Percentiles rank a stretch among this genome's conserved stretches.
phyloP scores from a whole-genome alignment of 2,329 filamentous ascomycete genomes.

The Grosmannia clavigera region DNA sequence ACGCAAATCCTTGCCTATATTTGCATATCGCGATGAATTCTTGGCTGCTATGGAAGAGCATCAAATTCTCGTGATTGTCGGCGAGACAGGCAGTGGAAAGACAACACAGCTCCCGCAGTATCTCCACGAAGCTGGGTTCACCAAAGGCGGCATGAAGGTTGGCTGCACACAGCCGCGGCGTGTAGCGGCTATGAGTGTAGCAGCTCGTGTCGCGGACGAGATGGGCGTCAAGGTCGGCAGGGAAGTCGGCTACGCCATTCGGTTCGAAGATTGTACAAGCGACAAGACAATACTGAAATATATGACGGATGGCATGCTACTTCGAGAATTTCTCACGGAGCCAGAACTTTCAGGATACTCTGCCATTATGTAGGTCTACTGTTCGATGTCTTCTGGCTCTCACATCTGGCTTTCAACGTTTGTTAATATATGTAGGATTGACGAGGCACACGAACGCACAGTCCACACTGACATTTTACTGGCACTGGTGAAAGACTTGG shows the following conservation, averaged over 20 bases:
- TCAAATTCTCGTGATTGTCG: conserved; percentile 83
- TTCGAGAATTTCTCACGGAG: conserved; percentile 82
- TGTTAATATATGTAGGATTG: conserved; percentile 38
- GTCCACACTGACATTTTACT: conserved; percentile 84
- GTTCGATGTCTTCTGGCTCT: neutral
- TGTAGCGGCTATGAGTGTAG: conserved; percentile 95
- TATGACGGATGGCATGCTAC: conserved; percentile 93
- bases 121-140: conserved; percentile 81
- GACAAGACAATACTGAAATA: conserved; percentile 91
- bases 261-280: conserved; percentile 84
- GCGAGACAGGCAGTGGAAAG: conserved; percentile 90
- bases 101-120: conserved; percentile 94
- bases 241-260: conserved; percentile 88
- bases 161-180: conserved; percentile 89
- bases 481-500: conserved; percentile 79
- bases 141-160: conserved; percentile 70
- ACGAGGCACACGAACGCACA: conserved; percentile 92
- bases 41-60: conserved; percentile 75
- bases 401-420: neutral
- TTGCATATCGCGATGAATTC: conserved; percentile 73
- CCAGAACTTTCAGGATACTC: conserved; percentile 74
- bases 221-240: conserved; percentile 81
- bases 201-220: conserved; percentile 90
- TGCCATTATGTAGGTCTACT: conserved; percentile 52
- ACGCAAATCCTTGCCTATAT: conserved; percentile 80